Conservation (phyloP, 768 basidiomycete species). For the Rhodosporidiobolus sp. region DNA sequence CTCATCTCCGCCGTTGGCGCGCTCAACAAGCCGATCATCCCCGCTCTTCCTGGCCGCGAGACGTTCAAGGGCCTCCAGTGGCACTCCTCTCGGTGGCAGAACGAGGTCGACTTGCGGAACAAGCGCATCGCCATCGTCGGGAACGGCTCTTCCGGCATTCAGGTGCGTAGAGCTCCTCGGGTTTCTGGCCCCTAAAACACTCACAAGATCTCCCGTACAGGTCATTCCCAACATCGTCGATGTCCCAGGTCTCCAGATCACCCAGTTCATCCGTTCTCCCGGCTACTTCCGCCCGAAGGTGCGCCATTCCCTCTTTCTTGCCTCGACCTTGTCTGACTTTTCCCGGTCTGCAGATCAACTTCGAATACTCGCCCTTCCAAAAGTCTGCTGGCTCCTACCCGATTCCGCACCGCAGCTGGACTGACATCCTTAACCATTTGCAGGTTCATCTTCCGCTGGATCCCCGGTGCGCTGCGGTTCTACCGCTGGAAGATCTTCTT, state of each 20-base stretch:
- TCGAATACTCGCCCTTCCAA: conserved; percentile 13
- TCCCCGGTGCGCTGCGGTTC: conserved; percentile 29
- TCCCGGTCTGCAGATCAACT: too few relatives aligned
- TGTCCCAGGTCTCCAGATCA: conserved; percentile 43
- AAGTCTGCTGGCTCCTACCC: too few relatives aligned
- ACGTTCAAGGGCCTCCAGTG: conserved; percentile 57
- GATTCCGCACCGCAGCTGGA: too few relatives aligned
- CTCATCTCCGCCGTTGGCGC: conserved; percentile 56
- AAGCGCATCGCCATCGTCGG: conserved; percentile 63
- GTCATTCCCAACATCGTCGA: conserved; percentile 44
- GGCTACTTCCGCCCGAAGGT: conserved; percentile 24
- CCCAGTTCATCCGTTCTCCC: conserved; percentile 51
- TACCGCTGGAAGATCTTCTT: conserved; percentile 37
- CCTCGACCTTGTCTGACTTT: too few relatives aligned
- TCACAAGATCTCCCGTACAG: neutral
- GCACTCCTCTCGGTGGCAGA: conserved; percentile 61
- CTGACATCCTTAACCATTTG: too few relatives aligned
- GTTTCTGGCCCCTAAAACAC: neutral
- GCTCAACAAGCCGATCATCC: conserved; percentile 54
- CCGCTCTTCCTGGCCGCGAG: conserved; percentile 53
- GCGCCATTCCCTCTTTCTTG: too few relatives aligned
- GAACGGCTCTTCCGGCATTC: conserved; percentile 64
- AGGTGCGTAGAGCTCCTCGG: conserved; percentile 42
- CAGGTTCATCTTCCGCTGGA: conserved; percentile 26
- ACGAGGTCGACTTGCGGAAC: conserved; percentile 56